Evolutionary conservation across 495 filamentous ascomycete species (phyloP), one percentile per base, ranked within the genome.

Genomic region (Talaromyces wortmannii): DNA sequence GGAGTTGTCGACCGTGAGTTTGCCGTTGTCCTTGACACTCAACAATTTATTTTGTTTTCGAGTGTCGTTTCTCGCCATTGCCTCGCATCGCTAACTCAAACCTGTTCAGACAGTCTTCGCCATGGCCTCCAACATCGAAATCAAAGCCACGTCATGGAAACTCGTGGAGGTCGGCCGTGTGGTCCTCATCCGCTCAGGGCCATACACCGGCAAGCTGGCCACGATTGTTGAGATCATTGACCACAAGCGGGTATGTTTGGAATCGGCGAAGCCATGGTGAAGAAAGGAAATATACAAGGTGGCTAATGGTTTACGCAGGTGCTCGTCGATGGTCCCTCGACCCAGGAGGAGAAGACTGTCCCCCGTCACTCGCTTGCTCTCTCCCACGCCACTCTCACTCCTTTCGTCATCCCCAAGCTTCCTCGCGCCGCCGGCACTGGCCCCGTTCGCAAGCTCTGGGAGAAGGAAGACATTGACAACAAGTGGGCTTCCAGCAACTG

Each of bases 151-250:
- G 70, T 75, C 81, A 66, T 96, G 88, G 89, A 91, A 90, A 74
- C 80, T 88, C 68, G 90, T 99, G 70, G 91, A 99, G 83, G 89
- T 97, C 78, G 95, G 95, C 81, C 91, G 95, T 68, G 80, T 96
- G 66, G 87, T 94, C 61, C 84, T 96, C 68, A 83, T 96, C 78
- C 83, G 84, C 65, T 70, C 78, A 65, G 86, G 86, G 61, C 87
- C 84, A 60, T 89, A 83, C 80, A 79, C 72, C 59, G 92, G 91
- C 76, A 88, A 87, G 74, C 83, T 97, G 59, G 95, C 91, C 59
- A 78, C 83, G 67, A 94, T 99, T 72, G 91, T 97, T 75, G 91
- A 97, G 85, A 96, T 99, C 74, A 92, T 97, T 76, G 95, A 97
- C 78, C 94, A 99, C 88, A 96, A 96, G 83, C 90, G 94, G 75